Conservation (phyloP, 2,329 filamentous ascomycete species). For the Xylariaceae sp. region DNA sequence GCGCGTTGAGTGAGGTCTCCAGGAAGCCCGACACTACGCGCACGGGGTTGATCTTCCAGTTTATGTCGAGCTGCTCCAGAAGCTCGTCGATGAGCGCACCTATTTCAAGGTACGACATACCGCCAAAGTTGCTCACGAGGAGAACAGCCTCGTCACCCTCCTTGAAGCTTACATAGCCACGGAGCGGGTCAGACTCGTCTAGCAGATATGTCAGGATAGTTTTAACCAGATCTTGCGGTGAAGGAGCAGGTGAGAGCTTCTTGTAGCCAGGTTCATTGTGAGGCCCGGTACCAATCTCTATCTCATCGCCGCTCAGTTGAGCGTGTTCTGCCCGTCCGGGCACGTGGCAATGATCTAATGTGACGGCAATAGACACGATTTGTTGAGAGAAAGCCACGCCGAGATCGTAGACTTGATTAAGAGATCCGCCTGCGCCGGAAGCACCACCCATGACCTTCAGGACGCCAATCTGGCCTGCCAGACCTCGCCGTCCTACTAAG, state of each 20-base stretch:
- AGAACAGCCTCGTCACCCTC: slow-evolving; percentile 56
- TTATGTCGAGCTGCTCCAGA: slow-evolving; percentile 52
- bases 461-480: slow-evolving; percentile 66
- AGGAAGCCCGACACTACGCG: slow-evolving; percentile 67
- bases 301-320: slow-evolving; percentile 55
- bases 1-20: slow-evolving; percentile 75
- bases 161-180: slow-evolving; percentile 56
- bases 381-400: slow-evolving; percentile 56
- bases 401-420: slow-evolving; percentile 56
- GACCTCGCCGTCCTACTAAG: slow-evolving; percentile 65
- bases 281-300: slow-evolving; percentile 70
- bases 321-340: slow-evolving; percentile 57
- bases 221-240: slow-evolving; percentile 56
- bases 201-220: slow-evolving; percentile 66
- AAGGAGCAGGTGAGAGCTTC: slow-evolving; percentile 59
- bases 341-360: slow-evolving; percentile 66
- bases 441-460: slow-evolving; percentile 63
- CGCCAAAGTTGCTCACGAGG: slow-evolving; percentile 65
- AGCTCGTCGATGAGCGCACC: slow-evolving; percentile 60
- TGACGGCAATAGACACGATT: slow-evolving; percentile 63
- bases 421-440: slow-evolving; percentile 51
- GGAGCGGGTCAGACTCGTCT: slow-evolving; percentile 58
- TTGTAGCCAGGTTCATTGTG: slow-evolving; percentile 70
- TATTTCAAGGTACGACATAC: slow-evolving; percentile 63
- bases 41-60: slow-evolving; percentile 57